phyloP scores from a whole-genome alignment of 345 rosid genomes.

The Syzygium jambos region DNA sequence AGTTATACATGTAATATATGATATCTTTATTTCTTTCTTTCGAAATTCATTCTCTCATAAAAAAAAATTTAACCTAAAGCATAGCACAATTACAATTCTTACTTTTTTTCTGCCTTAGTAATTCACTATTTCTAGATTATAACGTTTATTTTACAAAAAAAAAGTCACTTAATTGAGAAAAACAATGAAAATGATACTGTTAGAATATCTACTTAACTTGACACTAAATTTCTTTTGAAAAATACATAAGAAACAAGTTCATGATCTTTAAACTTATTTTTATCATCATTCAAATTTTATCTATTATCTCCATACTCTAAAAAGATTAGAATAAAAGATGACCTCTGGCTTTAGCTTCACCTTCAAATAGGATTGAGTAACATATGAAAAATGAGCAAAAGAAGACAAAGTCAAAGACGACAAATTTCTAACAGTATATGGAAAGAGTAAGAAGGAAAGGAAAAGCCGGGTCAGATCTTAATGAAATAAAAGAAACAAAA shows the following conservation, averaged over 20 bases:
- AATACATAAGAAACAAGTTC: neutral
- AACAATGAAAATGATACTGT: neutral
- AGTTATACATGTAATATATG: neutral
- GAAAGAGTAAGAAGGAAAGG: neutral
- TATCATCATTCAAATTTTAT: neutral
- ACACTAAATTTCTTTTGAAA: neutral
- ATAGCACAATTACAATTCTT: neutral
- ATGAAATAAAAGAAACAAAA: neutral
- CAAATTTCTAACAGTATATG: neutral
- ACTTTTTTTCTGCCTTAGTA: neutral
- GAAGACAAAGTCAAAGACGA: neutral
- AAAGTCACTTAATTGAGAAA: neutral
- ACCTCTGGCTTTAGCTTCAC: neutral
- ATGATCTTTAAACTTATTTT: neutral
- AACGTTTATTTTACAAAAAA: neutral
- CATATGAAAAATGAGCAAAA: neutral
- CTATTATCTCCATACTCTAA: neutral
- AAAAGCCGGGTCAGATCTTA: neutral
- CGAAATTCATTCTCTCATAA: neutral
- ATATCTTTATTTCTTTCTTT: neutral
- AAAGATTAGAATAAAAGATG: neutral
- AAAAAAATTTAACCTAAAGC: neutral
- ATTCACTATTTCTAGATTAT: neutral
- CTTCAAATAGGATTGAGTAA: neutral
- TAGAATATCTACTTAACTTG: neutral